phyloP scores from a whole-genome alignment of 495 filamentous ascomycete genomes.

The Neurospora discreta region DNA sequence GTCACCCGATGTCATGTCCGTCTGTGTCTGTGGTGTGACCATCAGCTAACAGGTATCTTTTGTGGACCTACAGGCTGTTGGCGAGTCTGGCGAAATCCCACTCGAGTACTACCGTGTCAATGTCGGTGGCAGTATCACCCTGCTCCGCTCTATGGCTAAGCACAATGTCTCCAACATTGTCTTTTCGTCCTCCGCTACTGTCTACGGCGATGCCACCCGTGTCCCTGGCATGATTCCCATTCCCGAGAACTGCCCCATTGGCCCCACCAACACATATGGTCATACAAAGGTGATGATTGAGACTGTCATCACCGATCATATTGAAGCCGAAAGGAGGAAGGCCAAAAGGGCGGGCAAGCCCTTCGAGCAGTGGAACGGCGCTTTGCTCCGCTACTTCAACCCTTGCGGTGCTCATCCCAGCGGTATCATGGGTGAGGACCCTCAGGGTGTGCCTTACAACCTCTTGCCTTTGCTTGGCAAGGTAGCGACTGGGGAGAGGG shows the following conservation, averaged over 20 bases:
- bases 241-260: slow-evolving; percentile 90
- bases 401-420: slow-evolving; percentile 89
- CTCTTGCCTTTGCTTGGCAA: slow-evolving; percentile 87
- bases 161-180: slow-evolving; percentile 93
- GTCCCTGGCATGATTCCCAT: slow-evolving; percentile 98
- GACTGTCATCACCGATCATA: slow-evolving; percentile 77
- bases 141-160: slow-evolving; percentile 76
- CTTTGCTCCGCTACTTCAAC: slow-evolving; percentile 94
- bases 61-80: slow-evolving; percentile 58
- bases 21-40: not conserved
- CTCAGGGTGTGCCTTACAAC: slow-evolving; percentile 92
- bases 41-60: not conserved
- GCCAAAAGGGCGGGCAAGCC: slow-evolving; percentile 66
- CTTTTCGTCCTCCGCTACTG: slow-evolving; percentile 91
- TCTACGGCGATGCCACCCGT: slow-evolving; percentile 95
- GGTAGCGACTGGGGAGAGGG: slow-evolving; percentile 87
- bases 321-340: slow-evolving; percentile 79
- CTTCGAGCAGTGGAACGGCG: slow-evolving; percentile 80
- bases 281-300: slow-evolving; percentile 90
- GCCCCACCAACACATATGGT: slow-evolving; percentile 94
- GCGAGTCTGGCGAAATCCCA: slow-evolving; percentile 89
- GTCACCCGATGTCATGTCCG: not conserved
- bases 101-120: slow-evolving; percentile 97
- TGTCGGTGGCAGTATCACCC: slow-evolving; percentile 82
- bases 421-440: slow-evolving; percentile 98